Base-by-base conservation (phyloP, 2,329 filamentous ascomycete genomes). In the Tolypocladium cylindrosporum region DNA sequence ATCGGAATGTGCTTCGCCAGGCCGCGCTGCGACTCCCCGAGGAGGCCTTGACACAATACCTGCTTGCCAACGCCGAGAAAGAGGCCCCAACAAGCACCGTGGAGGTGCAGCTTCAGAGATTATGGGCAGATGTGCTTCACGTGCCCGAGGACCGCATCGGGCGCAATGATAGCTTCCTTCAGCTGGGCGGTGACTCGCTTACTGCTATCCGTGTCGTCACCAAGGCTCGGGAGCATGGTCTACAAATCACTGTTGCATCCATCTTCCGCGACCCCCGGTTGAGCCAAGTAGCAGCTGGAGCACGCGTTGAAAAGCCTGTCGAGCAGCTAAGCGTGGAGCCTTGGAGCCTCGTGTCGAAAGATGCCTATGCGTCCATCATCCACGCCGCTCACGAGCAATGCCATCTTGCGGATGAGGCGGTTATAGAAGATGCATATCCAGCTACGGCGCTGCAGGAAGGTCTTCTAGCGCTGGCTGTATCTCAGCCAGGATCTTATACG, bases 121-220 rank as follows among this genome's bases (percentile, higher is more conserved):
- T 63, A 11, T 65, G 63, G 63, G 56, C 59, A 34, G 51, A 60
- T 2, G 55, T 63, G 9, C 59, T 65, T 3, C 41, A 54, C 13
- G 41, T 63, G 19, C 16, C 55, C 4, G 19, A 51, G 19, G 51
- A 58, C n/a, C 40, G 37, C 14, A 63, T 65, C 52, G 56, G 57
- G 37, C 56, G 55, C 1, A 50, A 64, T 42, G 58, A 60, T 24
- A 60, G 55, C 50, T 66, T 66, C 55, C 36, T 65, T 19, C 45
- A 57, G 9, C 57, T 65, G 31, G 64, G 64, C 16, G 64, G 64
- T 9, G 63, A 65, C 42, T 66, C 64, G 6, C 63, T 66, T 16
- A 60, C 58, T 2, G 63, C 64, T 19, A 65, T 66, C 53, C 57
- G 61, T 7, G 57, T 65, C 11, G 57, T 61, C 21, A 45, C 31